Percentiles rank a stretch among this genome's conserved stretches.
phyloP scores from a whole-genome alignment of 2,329 filamentous ascomycete species.

The Calonectria pteridis region DNA sequence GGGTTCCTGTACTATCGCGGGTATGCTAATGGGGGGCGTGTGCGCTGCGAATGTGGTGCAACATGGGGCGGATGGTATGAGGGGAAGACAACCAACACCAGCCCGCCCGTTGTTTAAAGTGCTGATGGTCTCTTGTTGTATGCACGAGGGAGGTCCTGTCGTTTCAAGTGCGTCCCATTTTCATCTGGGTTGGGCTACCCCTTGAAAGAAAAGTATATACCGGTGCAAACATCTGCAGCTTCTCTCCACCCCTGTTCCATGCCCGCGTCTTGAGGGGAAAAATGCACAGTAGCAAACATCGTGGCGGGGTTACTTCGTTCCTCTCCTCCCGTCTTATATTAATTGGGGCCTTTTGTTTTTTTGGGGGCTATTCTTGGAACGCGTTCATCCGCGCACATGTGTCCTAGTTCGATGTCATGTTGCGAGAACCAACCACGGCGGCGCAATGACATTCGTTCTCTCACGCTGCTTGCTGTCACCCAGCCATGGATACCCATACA shows the following conservation, averaged over 20 bases:
- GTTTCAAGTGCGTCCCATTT: slow-evolving; percentile 10
- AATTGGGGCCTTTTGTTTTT: neutral
- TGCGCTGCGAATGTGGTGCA: neutral
- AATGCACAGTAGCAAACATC: neutral
- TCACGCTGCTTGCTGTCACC: neutral
- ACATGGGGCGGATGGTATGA: neutral
- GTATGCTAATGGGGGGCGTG: neutral
- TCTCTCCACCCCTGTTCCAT: slow-evolving; percentile 5
- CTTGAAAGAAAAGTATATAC: neutral
- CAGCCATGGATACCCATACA: neutral
- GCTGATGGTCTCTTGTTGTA: neutral
- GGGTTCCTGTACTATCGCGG: slow-evolving; percentile 5
- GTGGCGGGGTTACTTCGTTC: neutral
- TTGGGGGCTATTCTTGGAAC: neutral
- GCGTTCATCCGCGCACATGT: neutral
- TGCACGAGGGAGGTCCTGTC: neutral
- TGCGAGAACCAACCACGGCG: neutral
- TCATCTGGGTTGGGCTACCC: neutral
- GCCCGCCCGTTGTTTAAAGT: neutral
- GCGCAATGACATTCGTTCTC: neutral
- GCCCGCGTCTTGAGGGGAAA: neutral
- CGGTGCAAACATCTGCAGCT: neutral
- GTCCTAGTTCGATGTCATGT: neutral
- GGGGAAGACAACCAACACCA: neutral
- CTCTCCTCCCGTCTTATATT: neutral